Evolutionary conservation across 2,329 filamentous ascomycete species (phyloP), one percentile per base, ranked within the genome.

Genomic region (Cadophora gregata): DNA sequence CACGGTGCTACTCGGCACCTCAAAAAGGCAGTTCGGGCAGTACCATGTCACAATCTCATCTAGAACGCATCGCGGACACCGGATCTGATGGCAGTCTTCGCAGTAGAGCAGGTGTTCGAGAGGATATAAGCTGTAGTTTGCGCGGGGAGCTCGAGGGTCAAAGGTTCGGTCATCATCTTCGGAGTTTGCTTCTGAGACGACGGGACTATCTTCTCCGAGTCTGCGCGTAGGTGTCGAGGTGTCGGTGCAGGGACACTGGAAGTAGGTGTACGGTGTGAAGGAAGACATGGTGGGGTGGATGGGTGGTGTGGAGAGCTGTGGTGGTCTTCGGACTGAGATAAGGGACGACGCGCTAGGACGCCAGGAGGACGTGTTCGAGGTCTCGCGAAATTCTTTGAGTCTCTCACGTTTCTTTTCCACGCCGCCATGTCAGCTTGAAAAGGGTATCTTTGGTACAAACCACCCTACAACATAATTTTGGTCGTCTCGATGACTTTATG

Each of bases 31-130:
- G 77, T 89, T 95, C 5, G 96, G 96, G 75, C 96, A 99, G 80
- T 93, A 99, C 84, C 93, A 97, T 63, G 93, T 96, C 58, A 97
- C 89, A 64, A 97, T 93, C 80, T 99, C 96, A 77, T 99, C 96
- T 58, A 90, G 87, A 63, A 96, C 92, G 76, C 96, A 99, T 80
- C 93, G 86, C 6, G 93, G 92, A 77, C 96, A 99, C 72, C 96
- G 91, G 69, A 98, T 97, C 79, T 97, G 91, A 77, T 97, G 93
- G 79, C 96, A 99, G 78, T 98, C 96, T 77, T 97, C 95, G 82
- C 96, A 99, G 82, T 97, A 99, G 48, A 98, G 86, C 29, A 99
- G 86, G 77, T 97, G 90, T 76, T 98, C 95, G 53, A 97, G 88
- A 0, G 96, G 95, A 76, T 95, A 97, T 36, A 99, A 84, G 71